A percentile compares a stretch with the other conserved stretches of the same genome.
Evolutionary conservation across 495 filamentous ascomycete genomes (phyloP).

Genomic region (Penicillium waksmanii): DNA sequence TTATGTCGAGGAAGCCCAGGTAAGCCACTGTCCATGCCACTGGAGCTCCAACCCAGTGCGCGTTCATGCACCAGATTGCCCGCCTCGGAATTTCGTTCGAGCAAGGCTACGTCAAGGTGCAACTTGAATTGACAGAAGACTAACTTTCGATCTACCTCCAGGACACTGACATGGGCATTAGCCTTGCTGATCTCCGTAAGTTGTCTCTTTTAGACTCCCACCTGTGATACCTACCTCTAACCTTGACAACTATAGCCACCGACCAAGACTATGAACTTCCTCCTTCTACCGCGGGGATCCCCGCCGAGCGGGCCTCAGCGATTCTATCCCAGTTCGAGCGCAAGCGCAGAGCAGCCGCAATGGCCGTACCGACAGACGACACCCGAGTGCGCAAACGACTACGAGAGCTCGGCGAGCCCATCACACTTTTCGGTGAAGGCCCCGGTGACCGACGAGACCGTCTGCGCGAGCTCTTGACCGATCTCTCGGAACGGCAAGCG

Average conservation of each 20-base stretch:
- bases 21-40: not conserved
- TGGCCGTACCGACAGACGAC: constrained; percentile 96
- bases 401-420: constrained; percentile 84
- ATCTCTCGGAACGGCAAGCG: constrained; percentile 65
- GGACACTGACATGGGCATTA: constrained; percentile 71
- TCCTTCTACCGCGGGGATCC: constrained; percentile 69
- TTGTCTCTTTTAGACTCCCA: constrained; percentile 15
- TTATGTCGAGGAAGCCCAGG: constrained; percentile 89
- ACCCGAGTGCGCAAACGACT: constrained; percentile 77
- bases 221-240: not conserved
- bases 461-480: constrained; percentile 77
- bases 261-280: constrained; percentile 88
- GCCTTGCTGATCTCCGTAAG: constrained; percentile 80
- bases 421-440: constrained; percentile 95
- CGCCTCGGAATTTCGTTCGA: too few species aligned
- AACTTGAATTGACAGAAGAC: not conserved
- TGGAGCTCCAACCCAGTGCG: too few species aligned
- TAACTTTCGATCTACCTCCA: constrained; percentile 21
- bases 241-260: constrained; percentile 54
- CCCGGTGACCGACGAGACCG: constrained; percentile 84
- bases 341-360: constrained; percentile 82
- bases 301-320: constrained; percentile 86
- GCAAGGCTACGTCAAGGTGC: too few species aligned
- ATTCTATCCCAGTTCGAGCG: constrained; percentile 88
- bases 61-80: too few species aligned